Conservation (phyloP, 228 moss, liverwort and hornwort species). For the Sphagnum fallax region DNA sequence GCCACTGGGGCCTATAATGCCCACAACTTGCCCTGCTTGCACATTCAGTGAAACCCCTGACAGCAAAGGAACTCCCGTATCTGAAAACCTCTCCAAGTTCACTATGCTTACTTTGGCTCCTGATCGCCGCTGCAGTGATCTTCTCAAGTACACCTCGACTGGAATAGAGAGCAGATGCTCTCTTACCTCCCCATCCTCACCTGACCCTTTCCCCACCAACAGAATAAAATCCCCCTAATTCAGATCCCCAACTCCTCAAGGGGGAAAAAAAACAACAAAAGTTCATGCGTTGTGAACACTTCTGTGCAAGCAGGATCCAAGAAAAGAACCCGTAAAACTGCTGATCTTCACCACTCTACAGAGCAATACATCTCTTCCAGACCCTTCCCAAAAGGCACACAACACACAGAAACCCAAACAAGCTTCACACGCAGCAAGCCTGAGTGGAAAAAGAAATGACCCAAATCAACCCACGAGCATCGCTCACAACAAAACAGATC, state of each 20-base stretch:
- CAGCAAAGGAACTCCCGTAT: conserved; percentile 28
- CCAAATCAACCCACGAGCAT: too few species aligned
- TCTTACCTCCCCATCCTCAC: conserved; percentile 13
- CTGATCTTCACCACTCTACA: too few species aligned
- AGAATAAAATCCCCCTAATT: background rate
- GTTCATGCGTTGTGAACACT: too few species aligned
- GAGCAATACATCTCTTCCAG: too few species aligned
- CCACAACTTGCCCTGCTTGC: conserved; percentile 36
- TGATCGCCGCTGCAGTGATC: background rate
- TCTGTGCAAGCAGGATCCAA: too few species aligned
- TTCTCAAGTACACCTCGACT: background rate
- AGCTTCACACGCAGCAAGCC: too few species aligned
- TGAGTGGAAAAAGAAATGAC: too few species aligned
- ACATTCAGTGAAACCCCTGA: conserved; percentile 21
- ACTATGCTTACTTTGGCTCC: conserved; percentile 34
- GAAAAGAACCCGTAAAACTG: too few species aligned
- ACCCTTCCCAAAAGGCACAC: too few species aligned
- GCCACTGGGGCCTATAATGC: conserved; percentile 51
- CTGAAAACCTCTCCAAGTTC: conserved; percentile 22
- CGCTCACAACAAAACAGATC: too few species aligned
- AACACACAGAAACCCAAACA: too few species aligned
- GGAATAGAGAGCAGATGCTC: conserved; percentile 33
- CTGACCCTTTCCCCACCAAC: conserved; percentile 4
- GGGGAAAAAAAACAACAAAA: too few species aligned
- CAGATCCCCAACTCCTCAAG: background rate